Conservation (phyloP, 78 protist species). For the Cavenderia fasciculata region DNA sequence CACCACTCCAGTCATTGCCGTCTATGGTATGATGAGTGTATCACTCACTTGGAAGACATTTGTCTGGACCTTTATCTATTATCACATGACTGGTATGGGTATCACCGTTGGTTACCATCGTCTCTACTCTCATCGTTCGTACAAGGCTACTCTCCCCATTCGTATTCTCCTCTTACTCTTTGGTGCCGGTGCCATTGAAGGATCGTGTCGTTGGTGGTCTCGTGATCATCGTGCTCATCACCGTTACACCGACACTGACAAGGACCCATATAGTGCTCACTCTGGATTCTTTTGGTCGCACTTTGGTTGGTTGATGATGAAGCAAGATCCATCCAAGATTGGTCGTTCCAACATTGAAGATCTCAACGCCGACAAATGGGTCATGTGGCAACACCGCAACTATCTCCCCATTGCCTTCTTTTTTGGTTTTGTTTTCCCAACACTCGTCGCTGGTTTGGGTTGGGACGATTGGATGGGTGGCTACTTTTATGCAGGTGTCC, state of each 20-base stretch:
- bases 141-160: slow-evolving; percentile 14
- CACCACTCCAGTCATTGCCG: slow-evolving; percentile 56
- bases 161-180: neutral
- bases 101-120: slow-evolving; percentile 89
- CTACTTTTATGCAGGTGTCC: slow-evolving; percentile 79
- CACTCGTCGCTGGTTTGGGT: slow-evolving; percentile 75
- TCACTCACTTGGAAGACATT: slow-evolving; percentile 45
- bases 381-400: slow-evolving; percentile 85
- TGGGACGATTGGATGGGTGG: slow-evolving; percentile 89
- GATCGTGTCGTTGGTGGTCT: slow-evolving; percentile 87
- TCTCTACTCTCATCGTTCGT: slow-evolving; percentile 71
- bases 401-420: slow-evolving; percentile 63
- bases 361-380: slow-evolving; percentile 59
- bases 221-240: slow-evolving; percentile 94
- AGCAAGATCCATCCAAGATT: slow-evolving; percentile 78
- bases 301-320: slow-evolving; percentile 89
- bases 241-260: slow-evolving; percentile 88
- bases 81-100: slow-evolving; percentile 83
- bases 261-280: slow-evolving; percentile 89
- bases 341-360: slow-evolving; percentile 80
- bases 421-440: slow-evolving; percentile 78
- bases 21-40: slow-evolving; percentile 23
- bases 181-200: slow-evolving; percentile 88
- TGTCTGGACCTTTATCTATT: slow-evolving; percentile 50
- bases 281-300: slow-evolving; percentile 89